Base-by-base conservation (phyloP, 345 rosid genomes). In the Pugionium dolabratum region DNA sequence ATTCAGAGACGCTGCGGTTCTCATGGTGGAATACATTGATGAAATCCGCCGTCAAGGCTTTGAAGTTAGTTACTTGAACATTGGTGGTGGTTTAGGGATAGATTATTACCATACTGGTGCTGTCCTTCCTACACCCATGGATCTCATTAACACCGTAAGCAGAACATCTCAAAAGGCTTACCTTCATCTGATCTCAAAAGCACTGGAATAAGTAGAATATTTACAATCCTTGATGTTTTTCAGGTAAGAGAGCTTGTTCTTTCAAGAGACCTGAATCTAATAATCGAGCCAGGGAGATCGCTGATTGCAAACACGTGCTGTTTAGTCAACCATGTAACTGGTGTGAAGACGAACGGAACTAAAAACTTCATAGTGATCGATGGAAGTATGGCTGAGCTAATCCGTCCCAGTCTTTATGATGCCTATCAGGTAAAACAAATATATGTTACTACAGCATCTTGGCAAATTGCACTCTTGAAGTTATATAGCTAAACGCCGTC, bases 381-480 rank as follows among this genome's bases (percentile, higher is more conserved):
- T 79, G 97, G 99, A 49, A 95, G 99, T 81, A 94, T 91, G 96
- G 91, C 96, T 50, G 97, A 95, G 70, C 95, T 91, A 32, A 95
- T 95, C 74, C 97, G 97, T 50, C 99, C 96, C 4, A 94, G 97
- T 81, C 97, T 94, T 30, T 94, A 94, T 64, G 97, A 74, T 73
- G 97, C 99, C 34, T 94, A 94, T 73, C 97, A 94, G 78, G 99
- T 94, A 72, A 78, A 75, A 78, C 59, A 37, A 73, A 29, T 49
- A 28, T 29, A 10, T 28, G 32, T 47, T 7, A 26, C 44, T 64
- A 29, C 3, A 37, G 33, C 32, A 49, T 67, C 27, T 27, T 52
- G 70, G 59, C 41, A 55, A 62, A 28, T 47, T 27, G 5, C 7
- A 6, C 25, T 0, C 32, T 36, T 40, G 10, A 46, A 45, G 47